phyloP scores from a whole-genome alignment of 768 basidiomycete genomes.

The Leccinum pellstonianum region DNA sequence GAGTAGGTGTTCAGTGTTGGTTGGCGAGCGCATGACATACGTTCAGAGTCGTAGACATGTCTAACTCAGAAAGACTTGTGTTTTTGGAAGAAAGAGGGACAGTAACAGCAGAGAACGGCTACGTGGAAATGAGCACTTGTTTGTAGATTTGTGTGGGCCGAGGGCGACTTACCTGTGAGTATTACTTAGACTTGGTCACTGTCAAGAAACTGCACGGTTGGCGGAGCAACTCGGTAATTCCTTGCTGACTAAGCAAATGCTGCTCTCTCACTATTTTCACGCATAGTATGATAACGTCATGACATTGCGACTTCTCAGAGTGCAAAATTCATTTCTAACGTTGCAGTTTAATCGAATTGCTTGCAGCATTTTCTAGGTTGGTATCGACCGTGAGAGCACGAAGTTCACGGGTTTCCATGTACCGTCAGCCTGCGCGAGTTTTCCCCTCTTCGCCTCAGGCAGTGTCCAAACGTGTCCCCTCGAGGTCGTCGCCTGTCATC shows the following conservation, averaged over 20 bases:
- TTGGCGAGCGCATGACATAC: constrained; percentile 43
- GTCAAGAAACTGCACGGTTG: constrained; percentile 12
- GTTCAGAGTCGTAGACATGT: constrained; percentile 77
- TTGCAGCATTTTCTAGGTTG: background rate
- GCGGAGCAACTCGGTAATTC: constrained; percentile 31
- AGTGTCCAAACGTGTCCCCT: too few species aligned
- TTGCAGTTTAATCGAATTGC: background rate
- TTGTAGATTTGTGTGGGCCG: background rate
- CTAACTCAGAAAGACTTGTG: constrained; percentile 15
- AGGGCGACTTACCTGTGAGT: constrained; percentile 12
- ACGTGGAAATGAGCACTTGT: constrained; percentile 1
- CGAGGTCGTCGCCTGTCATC: too few species aligned
- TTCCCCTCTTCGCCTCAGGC: too few species aligned
- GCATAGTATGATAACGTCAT: too few species aligned
- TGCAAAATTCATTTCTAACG: too few species aligned
- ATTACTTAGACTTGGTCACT: constrained; percentile 7
- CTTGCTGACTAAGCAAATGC: constrained; percentile 31
- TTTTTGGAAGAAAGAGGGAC: constrained; percentile 14
- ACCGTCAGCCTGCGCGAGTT: too few species aligned
- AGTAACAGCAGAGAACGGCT: constrained; percentile 17
- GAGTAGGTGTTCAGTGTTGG: background rate
- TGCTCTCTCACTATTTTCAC: too few species aligned
- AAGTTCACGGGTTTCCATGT: too few species aligned
- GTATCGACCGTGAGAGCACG: too few species aligned
- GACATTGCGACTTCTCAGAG: too few species aligned